Percentiles rank a stretch among this genome's conserved stretches.
Conservation (phyloP, 2,329 filamentous ascomycete species). For the Cylindrodendrum hubeiense region DNA sequence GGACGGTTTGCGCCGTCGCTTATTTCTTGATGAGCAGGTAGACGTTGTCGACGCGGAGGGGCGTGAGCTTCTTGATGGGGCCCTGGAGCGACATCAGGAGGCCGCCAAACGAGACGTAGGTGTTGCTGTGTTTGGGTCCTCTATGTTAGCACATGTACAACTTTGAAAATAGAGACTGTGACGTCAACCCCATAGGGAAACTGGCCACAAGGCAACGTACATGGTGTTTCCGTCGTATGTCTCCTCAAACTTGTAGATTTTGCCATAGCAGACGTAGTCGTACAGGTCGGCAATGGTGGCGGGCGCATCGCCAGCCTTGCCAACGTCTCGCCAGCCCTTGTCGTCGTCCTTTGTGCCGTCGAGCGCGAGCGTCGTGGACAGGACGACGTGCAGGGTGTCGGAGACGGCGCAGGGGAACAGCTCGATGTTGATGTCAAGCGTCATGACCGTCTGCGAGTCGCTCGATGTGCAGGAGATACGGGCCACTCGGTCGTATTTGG, state of each 20-base stretch:
- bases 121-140: constrained; percentile 72
- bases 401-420: constrained; percentile 83
- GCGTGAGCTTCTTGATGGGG: constrained; percentile 94
- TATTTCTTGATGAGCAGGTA: constrained; percentile 96
- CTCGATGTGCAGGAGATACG: constrained; percentile 83
- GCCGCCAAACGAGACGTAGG: constrained; percentile 94
- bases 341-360: constrained; percentile 85
- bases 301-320: constrained; percentile 65
- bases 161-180: not conserved
- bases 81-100: constrained; percentile 91
- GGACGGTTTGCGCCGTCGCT: constrained; percentile 28
- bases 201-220: constrained; percentile 59
- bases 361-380: constrained; percentile 87
- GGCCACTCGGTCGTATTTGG: constrained; percentile 95
- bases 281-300: constrained; percentile 80
- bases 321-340: constrained; percentile 85
- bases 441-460: constrained; percentile 81
- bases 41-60: constrained; percentile 90
- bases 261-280: constrained; percentile 90
- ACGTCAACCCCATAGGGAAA: not conserved
- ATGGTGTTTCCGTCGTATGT: constrained; percentile 83
- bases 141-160: constrained; percentile 26
- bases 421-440: constrained; percentile 94
- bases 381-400: constrained; percentile 82
- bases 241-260: constrained; percentile 91